These are phyloP conservation scores for Chrysoporthe austroafricana DNA, from an alignment of 2,329 filamentous ascomycete genomes.

Conservation along the genomic window DNA sequence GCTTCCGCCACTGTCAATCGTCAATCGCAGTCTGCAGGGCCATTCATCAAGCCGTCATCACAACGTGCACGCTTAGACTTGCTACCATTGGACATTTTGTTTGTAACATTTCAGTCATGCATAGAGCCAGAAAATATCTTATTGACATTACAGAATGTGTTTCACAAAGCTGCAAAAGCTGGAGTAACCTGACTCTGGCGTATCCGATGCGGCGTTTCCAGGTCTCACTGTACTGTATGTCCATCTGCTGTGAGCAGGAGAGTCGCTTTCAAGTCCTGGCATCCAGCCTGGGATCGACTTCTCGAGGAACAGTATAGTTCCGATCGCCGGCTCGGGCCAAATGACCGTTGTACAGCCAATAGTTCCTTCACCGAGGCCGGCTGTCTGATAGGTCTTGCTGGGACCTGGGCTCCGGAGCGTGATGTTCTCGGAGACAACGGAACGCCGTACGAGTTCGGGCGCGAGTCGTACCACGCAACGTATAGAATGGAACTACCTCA, in stretches of 20 bases:
- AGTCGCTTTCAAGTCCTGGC: neutral
- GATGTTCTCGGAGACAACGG: neutral
- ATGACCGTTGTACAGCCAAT: neutral
- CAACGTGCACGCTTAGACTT: constrained; percentile 11
- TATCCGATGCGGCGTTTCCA: neutral
- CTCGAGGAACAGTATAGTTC: neutral
- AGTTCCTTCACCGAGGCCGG: neutral
- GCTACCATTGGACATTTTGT: neutral
- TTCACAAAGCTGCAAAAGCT: neutral
- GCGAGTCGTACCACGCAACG: neutral
- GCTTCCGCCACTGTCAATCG: neutral
- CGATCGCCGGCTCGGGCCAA: neutral
- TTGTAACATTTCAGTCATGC: neutral
- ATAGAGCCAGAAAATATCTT: neutral
- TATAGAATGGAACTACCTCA: neutral
- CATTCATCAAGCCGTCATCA: neutral
- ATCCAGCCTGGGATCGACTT: neutral
- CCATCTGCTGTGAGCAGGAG: neutral
- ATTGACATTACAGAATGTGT: no score
- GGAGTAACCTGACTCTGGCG: neutral
- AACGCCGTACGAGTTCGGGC: neutral
- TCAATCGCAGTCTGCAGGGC: constrained; percentile 1
- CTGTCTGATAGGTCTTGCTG: neutral
- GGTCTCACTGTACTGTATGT: neutral
- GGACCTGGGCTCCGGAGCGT: neutral